Evolutionary conservation across 768 basidiomycete species (phyloP).

Genomic region (Clitopilus hobsonii): DNA sequence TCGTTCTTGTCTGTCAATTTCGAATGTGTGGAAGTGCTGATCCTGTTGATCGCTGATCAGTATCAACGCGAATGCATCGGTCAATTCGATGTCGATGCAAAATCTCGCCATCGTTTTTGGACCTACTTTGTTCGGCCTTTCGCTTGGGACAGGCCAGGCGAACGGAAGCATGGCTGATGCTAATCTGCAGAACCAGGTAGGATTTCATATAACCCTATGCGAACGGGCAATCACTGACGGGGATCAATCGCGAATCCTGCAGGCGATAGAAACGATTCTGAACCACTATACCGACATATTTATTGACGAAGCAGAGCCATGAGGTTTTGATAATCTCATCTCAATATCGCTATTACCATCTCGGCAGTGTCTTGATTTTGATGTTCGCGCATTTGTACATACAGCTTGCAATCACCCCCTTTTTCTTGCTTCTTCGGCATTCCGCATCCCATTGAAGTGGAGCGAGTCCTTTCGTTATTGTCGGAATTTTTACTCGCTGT

Average conservation of each 20-base stretch:
- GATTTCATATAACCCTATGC: no score
- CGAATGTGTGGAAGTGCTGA: neutral
- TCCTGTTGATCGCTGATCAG: constrained; percentile 32
- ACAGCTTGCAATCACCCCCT: neutral
- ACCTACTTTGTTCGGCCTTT: constrained; percentile 88
- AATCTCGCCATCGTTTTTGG: constrained; percentile 97
- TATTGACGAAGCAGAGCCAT: constrained; percentile 75
- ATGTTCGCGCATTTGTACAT: neutral
- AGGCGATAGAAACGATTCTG: constrained; percentile 95
- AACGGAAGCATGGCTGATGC: constrained; percentile 65
- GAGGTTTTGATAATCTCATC: constrained; percentile 2
- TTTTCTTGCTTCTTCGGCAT: neutral
- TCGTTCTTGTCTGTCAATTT: constrained; percentile 1
- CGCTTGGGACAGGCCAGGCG: constrained; percentile 45
- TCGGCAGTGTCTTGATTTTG: constrained; percentile 3
- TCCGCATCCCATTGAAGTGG: neutral
- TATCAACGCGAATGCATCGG: constrained; percentile 66
- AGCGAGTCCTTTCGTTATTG: neutral
- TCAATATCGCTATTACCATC: constrained; percentile 1
- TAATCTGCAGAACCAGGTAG: constrained; percentile 69
- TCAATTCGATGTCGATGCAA: constrained; percentile 89
- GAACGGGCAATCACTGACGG: no score
- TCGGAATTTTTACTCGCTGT: neutral
- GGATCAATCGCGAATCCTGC: neutral
- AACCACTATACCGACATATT: constrained; percentile 96